A percentile compares a stretch with the other conserved stretches of the same genome.
phyloP scores from a whole-genome alignment of 495 filamentous ascomycete genomes.

The Staphylotrichum longicolle region DNA sequence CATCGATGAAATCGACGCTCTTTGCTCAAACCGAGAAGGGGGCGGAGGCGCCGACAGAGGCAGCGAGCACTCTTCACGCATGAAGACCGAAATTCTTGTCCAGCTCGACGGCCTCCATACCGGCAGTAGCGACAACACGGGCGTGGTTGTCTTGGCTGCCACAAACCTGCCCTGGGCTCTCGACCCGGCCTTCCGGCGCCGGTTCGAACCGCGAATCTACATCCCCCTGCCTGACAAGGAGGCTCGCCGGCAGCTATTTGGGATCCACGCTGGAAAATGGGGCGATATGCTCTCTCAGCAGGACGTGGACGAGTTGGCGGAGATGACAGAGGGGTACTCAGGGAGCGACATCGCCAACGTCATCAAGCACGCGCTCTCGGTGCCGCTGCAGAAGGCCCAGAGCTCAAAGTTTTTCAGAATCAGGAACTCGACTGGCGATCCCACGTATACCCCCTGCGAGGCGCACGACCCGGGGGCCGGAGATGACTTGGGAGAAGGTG shows the following conservation, averaged over 20 bases:
- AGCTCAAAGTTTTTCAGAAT: conserved; percentile 91
- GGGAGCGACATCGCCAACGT: conserved; percentile 93
- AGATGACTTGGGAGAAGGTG: conserved; percentile 85
- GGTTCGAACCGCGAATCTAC: conserved; percentile 88
- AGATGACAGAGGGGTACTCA: conserved; percentile 82
- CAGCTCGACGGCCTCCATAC: conserved; percentile 85
- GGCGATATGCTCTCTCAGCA: conserved; percentile 67
- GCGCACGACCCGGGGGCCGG: conserved; percentile 74
- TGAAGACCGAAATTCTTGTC: conserved; percentile 95
- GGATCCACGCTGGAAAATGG: conserved; percentile 66
- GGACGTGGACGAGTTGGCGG: conserved; percentile 69
- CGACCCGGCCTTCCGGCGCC: conserved; percentile 85
- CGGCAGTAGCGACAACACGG: conserved; percentile 64
- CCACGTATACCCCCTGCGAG: conserved; percentile 79
- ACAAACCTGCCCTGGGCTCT: conserved; percentile 97
- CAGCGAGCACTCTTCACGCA: conserved; percentile 85
- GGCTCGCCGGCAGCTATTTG: conserved; percentile 88
- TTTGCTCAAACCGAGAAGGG: conserved; percentile 79
- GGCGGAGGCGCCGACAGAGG: conserved; percentile 60
- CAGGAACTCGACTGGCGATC: conserved; percentile 48
- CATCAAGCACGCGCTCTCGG: conserved; percentile 89
- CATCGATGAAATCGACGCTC: conserved; percentile 93
- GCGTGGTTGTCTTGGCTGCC: conserved; percentile 88
- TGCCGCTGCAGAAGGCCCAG: conserved; percentile 87
- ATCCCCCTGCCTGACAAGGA: conserved; percentile 81